Evolutionary conservation across 2,329 filamentous ascomycete species (phyloP).

Genomic region (Fragosphaeria purpurea): DNA sequence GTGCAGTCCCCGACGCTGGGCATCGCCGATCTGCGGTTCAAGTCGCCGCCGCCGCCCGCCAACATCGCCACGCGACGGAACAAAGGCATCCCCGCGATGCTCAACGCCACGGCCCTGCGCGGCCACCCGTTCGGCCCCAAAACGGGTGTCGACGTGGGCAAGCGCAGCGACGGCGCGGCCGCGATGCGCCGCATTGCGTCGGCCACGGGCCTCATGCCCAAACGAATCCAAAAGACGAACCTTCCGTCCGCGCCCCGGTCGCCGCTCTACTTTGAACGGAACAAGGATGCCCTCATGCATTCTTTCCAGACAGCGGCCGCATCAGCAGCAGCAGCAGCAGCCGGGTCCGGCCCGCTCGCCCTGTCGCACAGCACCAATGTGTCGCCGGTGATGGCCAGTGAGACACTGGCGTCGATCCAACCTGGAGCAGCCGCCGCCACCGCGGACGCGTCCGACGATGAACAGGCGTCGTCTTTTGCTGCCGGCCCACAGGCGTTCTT

Average conservation of each 20-base stretch:
- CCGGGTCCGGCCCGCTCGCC: slow-evolving; percentile 26
- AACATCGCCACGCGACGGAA: slow-evolving; percentile 46
- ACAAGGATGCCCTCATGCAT: slow-evolving; percentile 31
- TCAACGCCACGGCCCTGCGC: slow-evolving; percentile 36
- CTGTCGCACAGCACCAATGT: slow-evolving; percentile 4
- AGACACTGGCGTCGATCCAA: not conserved
- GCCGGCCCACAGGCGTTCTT: not conserved
- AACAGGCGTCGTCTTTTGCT: not conserved
- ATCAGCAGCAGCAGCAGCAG: slow-evolving; percentile 12
- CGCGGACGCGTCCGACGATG: slow-evolving; percentile 6
- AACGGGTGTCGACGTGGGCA: slow-evolving; percentile 36
- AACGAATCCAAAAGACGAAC: slow-evolving; percentile 31
- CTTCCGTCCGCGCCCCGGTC: slow-evolving; percentile 28
- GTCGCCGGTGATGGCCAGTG: slow-evolving; percentile 1
- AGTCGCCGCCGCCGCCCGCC: slow-evolving; percentile 38
- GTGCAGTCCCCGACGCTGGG: slow-evolving; percentile 18
- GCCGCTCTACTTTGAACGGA: slow-evolving; percentile 34
- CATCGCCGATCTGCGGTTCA: slow-evolving; percentile 28
- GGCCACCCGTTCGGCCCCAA: slow-evolving; percentile 35
- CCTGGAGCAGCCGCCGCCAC: not conserved
- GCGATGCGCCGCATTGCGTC: slow-evolving; percentile 47
- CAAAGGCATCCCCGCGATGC: slow-evolving; percentile 36
- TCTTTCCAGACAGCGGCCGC: slow-evolving; percentile 21
- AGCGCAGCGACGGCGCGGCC: slow-evolving; percentile 33
- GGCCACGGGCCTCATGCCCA: slow-evolving; percentile 30